Base-by-base conservation (phyloP, 345 rosid genomes). In the Syzygium jambos region DNA sequence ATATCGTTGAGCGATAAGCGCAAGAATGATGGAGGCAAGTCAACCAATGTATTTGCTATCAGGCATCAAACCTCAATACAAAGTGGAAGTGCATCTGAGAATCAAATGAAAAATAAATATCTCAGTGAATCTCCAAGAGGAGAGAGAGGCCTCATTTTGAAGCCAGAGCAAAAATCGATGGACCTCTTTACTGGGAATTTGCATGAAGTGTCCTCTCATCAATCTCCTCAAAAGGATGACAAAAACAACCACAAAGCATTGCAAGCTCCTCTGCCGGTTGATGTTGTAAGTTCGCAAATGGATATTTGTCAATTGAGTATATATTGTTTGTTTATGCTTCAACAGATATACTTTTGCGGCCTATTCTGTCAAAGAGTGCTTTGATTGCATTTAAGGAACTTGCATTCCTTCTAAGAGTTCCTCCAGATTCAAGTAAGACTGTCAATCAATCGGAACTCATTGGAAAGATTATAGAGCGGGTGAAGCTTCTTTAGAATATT, bases 281-380 rank as follows among this genome's bases (percentile, higher is more conserved):
- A 91, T 88, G 90, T 85, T 85, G 99, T 97, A 94, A 96, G 99
- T 95, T 89, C 11, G 7, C 27, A 19, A 27, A 19, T 73, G 82
- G 82, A 73, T 73, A 38, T 73, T 19, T 73, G 49, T 87, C 84
- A 68, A 25, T 86, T 87, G 61, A 49, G 55, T 6, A n/a, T 52
- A 23, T 51, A 63, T 77, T 84, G 59, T 52, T 84, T 52, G 9
- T 29, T 84, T 52, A 30, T 52, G 86, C 59, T 84, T 52, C 38
- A 52, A 84, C 27, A n/a, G 16, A 53, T 30, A 29, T 41, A 52
- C 41, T 29, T 84, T 73, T 38, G 61, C 27, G 59, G 46, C 86
- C 38, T 84, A 84, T 52, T 52, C 53, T 73, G 82, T 38, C 82
- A 38, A 73, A 49, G 25, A 73, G 49, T 38, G 49, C 49, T 38